Base-by-base conservation (phyloP, 352 stramenopile species). In the Phytophthora sp. region DNA sequence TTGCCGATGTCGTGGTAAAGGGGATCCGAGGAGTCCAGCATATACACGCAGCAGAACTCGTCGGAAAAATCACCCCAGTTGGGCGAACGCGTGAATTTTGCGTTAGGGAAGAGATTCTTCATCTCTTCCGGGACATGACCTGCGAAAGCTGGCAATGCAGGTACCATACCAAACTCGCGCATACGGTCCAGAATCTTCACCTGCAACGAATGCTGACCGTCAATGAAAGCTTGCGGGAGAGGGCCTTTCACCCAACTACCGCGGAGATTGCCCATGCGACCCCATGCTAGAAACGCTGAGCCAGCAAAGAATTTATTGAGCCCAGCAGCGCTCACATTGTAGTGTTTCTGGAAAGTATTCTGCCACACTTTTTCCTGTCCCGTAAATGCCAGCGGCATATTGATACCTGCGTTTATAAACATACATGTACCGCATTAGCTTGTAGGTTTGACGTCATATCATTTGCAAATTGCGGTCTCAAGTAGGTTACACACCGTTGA, bases 281-380 rank as follows among this genome's bases (percentile, higher is more conserved):
- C 80, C 91, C 91, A 97, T 3, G 91, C 87, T 15, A 98, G 63
- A 57, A 97, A 97, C 0, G 90, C 90, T 2, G 89, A 77, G 0
- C 91, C 90, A 2, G 92, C 88, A 53, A 97, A 98, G 68, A 96
- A 97, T 55, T 93, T 94, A 64, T 87, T 62, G 46, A 97, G 73
- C 0, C 91, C 91, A 12, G 72, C 63, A 54, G 91, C 73, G 21
- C 75, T 86, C 13, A 96, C 71, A 54, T 94, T 92, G 59, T 96
- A 90, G 51, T 92, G 69, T 7, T 79, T 80, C 42, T 74, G 57
- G 76, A 95, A 98, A 15, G 93, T 91, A 24, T 87, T 80, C 30
- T 94, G 83, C 81, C 90, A 96, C 39, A 96, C 86, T 45, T 93
- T 90, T 61, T 97, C 91, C 61, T 97, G 90, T 6, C 91, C 93